Evolutionary conservation across 108 stramenopile genomes (phyloP).

Genomic region (Pseudonitzschia pungens): DNA sequence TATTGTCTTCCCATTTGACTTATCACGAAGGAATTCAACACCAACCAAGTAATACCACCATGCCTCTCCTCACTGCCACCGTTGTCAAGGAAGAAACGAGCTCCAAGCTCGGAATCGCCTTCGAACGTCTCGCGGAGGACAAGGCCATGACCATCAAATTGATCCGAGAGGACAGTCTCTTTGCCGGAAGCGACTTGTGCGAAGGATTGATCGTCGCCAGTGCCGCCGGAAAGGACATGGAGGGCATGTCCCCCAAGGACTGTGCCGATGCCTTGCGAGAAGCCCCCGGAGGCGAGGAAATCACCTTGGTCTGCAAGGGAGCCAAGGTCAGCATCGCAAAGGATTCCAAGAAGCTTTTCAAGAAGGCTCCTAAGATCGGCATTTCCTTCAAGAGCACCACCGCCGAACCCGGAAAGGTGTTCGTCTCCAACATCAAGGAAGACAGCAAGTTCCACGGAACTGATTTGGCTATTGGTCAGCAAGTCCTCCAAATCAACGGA

Average conservation of each 20-base stretch:
- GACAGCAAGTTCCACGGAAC: constrained; percentile 28
- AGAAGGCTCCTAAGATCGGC: constrained; percentile 17
- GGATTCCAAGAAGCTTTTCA: constrained; percentile 8
- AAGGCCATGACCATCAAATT: constrained; percentile 29
- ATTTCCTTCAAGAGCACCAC: constrained; percentile 34
- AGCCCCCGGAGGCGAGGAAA: constrained; percentile 22
- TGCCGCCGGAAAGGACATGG: constrained; percentile 25
- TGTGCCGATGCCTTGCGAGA: constrained; percentile 26
- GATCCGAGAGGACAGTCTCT: constrained; percentile 28
- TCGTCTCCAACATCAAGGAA: constrained; percentile 28
- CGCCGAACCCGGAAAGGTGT: constrained; percentile 29
- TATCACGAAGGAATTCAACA: neutral
- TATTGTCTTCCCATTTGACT: neutral
- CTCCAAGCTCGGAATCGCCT: constrained; percentile 38
- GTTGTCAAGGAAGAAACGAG: constrained; percentile 26
- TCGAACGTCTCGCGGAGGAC: constrained; percentile 19
- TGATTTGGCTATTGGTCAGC: constrained; percentile 24
- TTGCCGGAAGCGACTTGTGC: constrained; percentile 18
- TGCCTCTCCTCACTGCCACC: constrained; percentile 27
- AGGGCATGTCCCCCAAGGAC: constrained; percentile 36
- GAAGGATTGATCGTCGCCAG: constrained; percentile 33
- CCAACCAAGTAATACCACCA: constrained; percentile 16
- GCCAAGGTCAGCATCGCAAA: constrained; percentile 18
- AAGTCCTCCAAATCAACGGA: constrained; percentile 34
- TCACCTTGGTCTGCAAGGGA: constrained; percentile 14